A percentile compares a stretch with the other conserved stretches of the same genome.
Evolutionary conservation across 129 eudicot genomes (phyloP).

Genomic region (Solidago caesia): DNA sequence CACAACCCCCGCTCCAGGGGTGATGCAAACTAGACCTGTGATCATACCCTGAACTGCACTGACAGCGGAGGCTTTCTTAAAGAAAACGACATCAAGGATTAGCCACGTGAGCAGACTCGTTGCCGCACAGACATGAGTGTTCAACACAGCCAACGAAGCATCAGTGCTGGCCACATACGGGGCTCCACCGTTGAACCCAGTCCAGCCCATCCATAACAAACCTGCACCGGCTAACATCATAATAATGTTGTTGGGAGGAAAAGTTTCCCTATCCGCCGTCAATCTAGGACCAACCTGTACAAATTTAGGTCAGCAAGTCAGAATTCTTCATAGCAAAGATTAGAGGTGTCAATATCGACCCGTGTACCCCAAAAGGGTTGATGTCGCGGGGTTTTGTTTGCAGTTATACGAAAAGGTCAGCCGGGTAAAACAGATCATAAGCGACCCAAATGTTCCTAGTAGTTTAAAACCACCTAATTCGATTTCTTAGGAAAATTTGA

Average conservation of each 20-base stretch:
- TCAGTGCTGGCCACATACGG: slow-evolving; percentile 50
- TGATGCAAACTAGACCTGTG: slow-evolving; percentile 66
- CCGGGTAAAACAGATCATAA: background rate
- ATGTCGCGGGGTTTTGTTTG: background rate
- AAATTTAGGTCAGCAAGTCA: background rate
- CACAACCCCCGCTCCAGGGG: slow-evolving; percentile 70
- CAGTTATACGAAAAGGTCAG: background rate
- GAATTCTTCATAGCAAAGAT: background rate
- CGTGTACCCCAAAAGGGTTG: background rate
- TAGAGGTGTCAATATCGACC: background rate
- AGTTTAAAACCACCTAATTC: background rate
- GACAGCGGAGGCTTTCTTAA: slow-evolving; percentile 44
- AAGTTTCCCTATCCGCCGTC: slow-evolving; percentile 37
- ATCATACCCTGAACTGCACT: slow-evolving; percentile 61
- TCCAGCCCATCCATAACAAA: slow-evolving; percentile 70
- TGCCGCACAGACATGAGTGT: slow-evolving; percentile 61
- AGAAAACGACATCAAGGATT: slow-evolving; percentile 36
- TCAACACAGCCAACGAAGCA: slow-evolving; percentile 50
- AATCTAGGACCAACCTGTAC: slow-evolving; percentile 57
- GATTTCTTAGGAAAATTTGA: background rate
- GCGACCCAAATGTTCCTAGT: background rate
- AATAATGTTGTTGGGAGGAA: slow-evolving; percentile 54
- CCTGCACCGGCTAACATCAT: slow-evolving; percentile 66
- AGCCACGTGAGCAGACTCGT: slow-evolving; percentile 61
- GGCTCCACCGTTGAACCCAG: slow-evolving; percentile 69